Base-by-base conservation (phyloP, 805 yeast genomes). In the Schwanniomyces yamadae region DNA sequence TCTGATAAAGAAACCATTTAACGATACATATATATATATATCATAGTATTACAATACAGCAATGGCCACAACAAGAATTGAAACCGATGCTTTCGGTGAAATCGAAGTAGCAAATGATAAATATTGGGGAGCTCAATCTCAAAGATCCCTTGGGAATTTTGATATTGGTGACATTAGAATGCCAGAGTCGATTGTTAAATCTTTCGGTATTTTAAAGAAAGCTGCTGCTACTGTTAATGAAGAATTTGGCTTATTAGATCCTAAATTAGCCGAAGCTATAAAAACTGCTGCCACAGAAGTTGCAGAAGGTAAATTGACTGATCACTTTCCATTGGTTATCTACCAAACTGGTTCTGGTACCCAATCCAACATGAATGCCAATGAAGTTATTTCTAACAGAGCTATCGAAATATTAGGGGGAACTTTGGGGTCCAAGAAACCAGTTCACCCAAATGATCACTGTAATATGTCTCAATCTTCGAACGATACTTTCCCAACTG, bases 331-430 rank as follows among this genome's bases (percentile, higher is more conserved):
- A n/a, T 58, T 61, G 54, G 68, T 62, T 28, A 62, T 62, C 29
- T 62, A 49, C 55, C 69, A 62, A 47, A 62, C 69, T 21, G 69
- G 69, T 6, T 56, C 63, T n/a, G 69, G 69, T 29, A 62, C 69
- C 9, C 69, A 62, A 40, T 55, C 62, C 24, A 62, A 62, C 50
- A 62, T 62, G 69, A 62, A 62, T 49, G 67, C 69, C 39, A 62
- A 62, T 45, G 69, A 62, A 49, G 69, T 62, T 19, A 61, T 62
- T 35, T 57, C 64, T 31, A 62, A 62, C 50, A 42, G 69, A 15
- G 69, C 66, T 37, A 62, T 62, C 50, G 69, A 62, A 45, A 54
- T 62, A 36, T 54, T 62, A 49, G 66, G 67, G 19, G 69, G 69
- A 4, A 50, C 46, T 28, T 41, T 58, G 51, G 69, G 69, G 11